phyloP scores from a whole-genome alignment of 176 grass and related monocot species.

The Oryza coarctata region DNA sequence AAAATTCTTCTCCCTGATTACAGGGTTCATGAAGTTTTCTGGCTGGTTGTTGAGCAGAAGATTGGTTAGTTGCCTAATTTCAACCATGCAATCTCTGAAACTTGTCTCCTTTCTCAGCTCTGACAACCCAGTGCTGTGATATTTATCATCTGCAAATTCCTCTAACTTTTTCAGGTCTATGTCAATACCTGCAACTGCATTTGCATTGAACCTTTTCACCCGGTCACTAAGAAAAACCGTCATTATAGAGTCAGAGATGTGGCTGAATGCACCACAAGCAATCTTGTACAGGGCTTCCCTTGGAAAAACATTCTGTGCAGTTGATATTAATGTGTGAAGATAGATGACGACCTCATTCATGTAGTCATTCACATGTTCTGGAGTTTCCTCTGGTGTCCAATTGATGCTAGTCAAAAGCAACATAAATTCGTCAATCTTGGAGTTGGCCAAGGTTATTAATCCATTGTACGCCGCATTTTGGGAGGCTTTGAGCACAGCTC shows the following conservation, averaged over 20 bases:
- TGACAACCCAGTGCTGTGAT: slow-evolving; percentile 46
- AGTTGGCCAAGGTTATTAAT: slow-evolving; percentile 58
- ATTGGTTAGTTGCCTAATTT: slow-evolving; percentile 73
- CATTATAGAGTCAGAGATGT: slow-evolving; percentile 68
- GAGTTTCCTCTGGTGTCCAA: slow-evolving; percentile 69
- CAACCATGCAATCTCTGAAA: slow-evolving; percentile 70
- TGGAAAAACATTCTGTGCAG: slow-evolving; percentile 63
- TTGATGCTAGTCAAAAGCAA: slow-evolving; percentile 56
- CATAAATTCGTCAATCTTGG: slow-evolving; percentile 73
- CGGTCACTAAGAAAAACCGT: slow-evolving; percentile 66
- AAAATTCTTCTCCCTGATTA: slow-evolving; percentile 70
- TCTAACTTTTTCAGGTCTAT: slow-evolving; percentile 74
- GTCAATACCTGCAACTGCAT: slow-evolving; percentile 62
- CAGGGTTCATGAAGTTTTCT: slow-evolving; percentile 74
- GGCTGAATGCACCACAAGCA: slow-evolving; percentile 53
- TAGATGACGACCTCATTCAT: slow-evolving; percentile 78
- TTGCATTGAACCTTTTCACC: slow-evolving; percentile 81
- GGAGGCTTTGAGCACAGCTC: slow-evolving; percentile 71
- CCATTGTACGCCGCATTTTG: slow-evolving; percentile 72
- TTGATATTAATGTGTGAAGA: slow-evolving; percentile 53
- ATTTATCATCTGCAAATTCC: slow-evolving; percentile 60
- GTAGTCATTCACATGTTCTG: slow-evolving; percentile 86
- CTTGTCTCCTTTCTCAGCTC: slow-evolving; percentile 59
- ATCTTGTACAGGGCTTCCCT: slow-evolving; percentile 64
- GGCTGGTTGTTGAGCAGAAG: slow-evolving; percentile 86